Evolutionary conservation across 441 rosid species (phyloP), one percentile per base, ranked within the genome.

Genomic region (Codiaeum variegatum): DNA sequence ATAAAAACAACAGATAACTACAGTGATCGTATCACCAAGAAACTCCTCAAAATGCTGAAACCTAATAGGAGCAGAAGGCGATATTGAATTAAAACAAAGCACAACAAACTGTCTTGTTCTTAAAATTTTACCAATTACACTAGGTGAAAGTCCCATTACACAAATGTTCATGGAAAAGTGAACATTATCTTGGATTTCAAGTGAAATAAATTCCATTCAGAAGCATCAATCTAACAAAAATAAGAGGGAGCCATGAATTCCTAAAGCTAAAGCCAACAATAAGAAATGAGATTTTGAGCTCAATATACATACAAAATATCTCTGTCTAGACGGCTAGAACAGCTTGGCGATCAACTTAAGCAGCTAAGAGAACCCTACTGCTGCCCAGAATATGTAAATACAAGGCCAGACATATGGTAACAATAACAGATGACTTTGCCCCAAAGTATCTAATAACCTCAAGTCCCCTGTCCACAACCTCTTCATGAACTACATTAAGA

Each of bases 401-500:
- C 70, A 94, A 73, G 1, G 97, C 99, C 0, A 94, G 84, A 71
- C 91, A 92, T 51, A 92, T 71, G 4, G 97, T 88, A 66, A 92
- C 78, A 21, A 94, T 82, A 66, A 91, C 86, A 16, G 88, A 86
- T 64, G 96, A 88, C 76, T 90, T 91, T 44, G 91, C 86, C 36
- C 90, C 88, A 36, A 92, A 82, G 44, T 84, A 92, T 72, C 85
- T 80, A 44, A 90, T 73, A 38, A 87, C 91, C 73, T 88, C 86
- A 18, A 83, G 78, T 75, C 98, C 98, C 79, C 80, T 83, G 29
- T 83, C 92, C 11, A 83, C 74, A 47, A 85, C 88, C 84, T 86
- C 94, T 47, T 81, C 90, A 13, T 77, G 87, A 72, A 85, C 79
- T 63, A 81, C 77, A 68, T 59, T 66, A 13, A 75, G 52, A 76